phyloP scores from a whole-genome alignment of 805 yeast genomes.

The Sungouiozyma intestinalis region DNA sequence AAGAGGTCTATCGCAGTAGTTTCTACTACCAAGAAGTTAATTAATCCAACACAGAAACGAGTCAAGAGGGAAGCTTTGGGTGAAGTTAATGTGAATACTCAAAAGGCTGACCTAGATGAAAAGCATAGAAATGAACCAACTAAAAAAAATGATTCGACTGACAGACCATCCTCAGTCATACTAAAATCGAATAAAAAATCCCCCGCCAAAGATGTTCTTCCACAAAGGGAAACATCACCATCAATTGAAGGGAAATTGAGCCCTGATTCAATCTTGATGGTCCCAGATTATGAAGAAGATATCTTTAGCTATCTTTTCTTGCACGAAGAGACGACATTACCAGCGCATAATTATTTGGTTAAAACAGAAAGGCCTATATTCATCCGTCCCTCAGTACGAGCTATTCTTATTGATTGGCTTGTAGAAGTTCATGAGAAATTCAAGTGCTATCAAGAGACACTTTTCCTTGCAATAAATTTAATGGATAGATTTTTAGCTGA shows the following conservation, averaged over 20 bases:
- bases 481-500: conserved; percentile 80
- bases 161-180: neutral
- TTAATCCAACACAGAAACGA: neutral
- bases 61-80: conserved; percentile 3
- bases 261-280: conserved; percentile 42
- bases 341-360: conserved; percentile 55
- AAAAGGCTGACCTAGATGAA: neutral
- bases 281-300: conserved; percentile 76
- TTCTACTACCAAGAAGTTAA: neutral
- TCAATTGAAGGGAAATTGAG: neutral
- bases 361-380: conserved; percentile 35
- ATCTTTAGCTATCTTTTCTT: conserved; percentile 68
- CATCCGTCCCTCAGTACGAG: conserved; percentile 72
- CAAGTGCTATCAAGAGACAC: conserved; percentile 75
- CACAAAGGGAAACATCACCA: neutral
- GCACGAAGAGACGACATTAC: conserved; percentile 58
- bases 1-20: neutral
- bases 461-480: conserved; percentile 69
- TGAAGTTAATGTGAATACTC: conserved; percentile 5
- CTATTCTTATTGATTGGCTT: conserved; percentile 87
- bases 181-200: neutral
- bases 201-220: neutral
- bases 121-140: neutral
- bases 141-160: neutral
- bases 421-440: conserved; percentile 81